Conservation (phyloP, 2,329 filamentous ascomycete species). For the Hortaea werneckii region DNA sequence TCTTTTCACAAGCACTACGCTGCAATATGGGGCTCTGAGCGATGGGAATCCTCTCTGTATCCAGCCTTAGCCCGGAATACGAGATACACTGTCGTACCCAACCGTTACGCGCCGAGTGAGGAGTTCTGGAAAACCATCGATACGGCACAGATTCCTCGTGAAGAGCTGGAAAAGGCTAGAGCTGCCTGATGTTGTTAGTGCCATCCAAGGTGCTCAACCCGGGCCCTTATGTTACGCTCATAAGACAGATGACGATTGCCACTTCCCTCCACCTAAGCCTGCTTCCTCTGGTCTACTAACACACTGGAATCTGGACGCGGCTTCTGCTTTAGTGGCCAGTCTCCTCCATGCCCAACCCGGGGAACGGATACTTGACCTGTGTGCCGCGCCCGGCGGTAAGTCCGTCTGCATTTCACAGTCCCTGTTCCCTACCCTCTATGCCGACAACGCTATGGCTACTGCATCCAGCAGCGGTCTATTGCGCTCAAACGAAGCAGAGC, state of each 20-base stretch:
- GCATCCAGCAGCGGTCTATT: background rate
- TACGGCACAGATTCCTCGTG: conserved; percentile 1
- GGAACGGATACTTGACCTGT: conserved; percentile 32
- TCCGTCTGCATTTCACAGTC: conserved; percentile 26
- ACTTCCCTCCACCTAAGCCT: conserved; percentile 13
- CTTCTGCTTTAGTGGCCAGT: conserved; percentile 26
- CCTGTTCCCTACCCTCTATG: conserved; percentile 17
- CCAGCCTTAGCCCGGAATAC: conserved; percentile 15
- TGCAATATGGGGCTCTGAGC: conserved; percentile 17
- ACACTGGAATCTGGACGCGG: conserved; percentile 24
- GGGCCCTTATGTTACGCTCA: conserved; percentile 2
- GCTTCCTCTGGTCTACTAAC: conserved; percentile 9
- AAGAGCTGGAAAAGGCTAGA: background rate
- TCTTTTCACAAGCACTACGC: conserved; percentile 23
- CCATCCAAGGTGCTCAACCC: background rate
- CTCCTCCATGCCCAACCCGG: conserved; percentile 27
- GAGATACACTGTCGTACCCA: conserved; percentile 19
- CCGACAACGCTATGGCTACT: background rate
- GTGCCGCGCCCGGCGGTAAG: conserved; percentile 31
- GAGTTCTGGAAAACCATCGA: conserved; percentile 9
- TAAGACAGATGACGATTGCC: background rate
- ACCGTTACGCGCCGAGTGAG: conserved; percentile 15
- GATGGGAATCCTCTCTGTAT: conserved; percentile 20
- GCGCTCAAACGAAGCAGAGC: conserved; percentile 7
- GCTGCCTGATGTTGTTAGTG: background rate